Percentiles rank a stretch among this genome's conserved stretches.
Evolutionary conservation across 352 stramenopile species (phyloP).

Genomic region (Pilasporangium apinafurcum): DNA sequence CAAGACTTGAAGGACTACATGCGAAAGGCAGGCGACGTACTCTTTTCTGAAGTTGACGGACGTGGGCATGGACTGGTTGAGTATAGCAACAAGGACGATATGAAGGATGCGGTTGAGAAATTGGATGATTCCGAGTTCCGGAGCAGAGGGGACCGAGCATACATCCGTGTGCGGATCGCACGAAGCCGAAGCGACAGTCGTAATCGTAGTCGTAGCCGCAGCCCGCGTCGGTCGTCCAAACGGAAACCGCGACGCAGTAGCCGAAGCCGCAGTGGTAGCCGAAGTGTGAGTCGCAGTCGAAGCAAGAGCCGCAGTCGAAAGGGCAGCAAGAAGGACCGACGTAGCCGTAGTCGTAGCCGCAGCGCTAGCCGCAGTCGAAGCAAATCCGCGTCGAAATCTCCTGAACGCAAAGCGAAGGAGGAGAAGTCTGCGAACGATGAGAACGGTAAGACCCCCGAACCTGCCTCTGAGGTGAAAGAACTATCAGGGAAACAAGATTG

Average conservation of each 20-base stretch:
- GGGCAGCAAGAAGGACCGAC: slow-evolving; percentile 20
- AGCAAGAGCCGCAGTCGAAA: slow-evolving; percentile 14
- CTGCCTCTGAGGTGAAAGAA: slow-evolving; percentile 8
- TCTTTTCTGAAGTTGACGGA: slow-evolving; percentile 63
- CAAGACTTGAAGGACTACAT: slow-evolving; percentile 76
- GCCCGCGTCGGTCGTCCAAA: too few relatives aligned
- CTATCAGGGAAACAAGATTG: slow-evolving; percentile 10
- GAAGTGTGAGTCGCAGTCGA: slow-evolving; percentile 24
- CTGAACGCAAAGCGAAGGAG: slow-evolving; percentile 23
- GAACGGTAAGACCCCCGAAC: slow-evolving; percentile 13
- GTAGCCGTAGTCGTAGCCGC: slow-evolving; percentile 27
- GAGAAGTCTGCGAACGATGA: slow-evolving; percentile 5
- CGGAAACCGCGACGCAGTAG: slow-evolving; percentile 23
- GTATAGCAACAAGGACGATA: slow-evolving; percentile 64
- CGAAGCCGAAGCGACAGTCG: slow-evolving; percentile 21
- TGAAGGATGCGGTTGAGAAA: slow-evolving; percentile 62
- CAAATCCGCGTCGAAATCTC: slow-evolving; percentile 5
- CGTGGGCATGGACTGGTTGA: slow-evolving; percentile 59
- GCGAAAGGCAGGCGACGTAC: slow-evolving; percentile 52
- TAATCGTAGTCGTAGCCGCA: slow-evolving; percentile 26
- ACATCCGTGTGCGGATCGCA: slow-evolving; percentile 38
- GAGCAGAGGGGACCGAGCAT: slow-evolving; percentile 36
- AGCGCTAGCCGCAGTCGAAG: slow-evolving; percentile 12
- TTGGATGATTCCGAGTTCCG: slow-evolving; percentile 59
- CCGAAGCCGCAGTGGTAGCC: slow-evolving; percentile 24